phyloP scores from a whole-genome alignment of 2,329 filamentous ascomycete genomes.

The Thelonectria blattea region DNA sequence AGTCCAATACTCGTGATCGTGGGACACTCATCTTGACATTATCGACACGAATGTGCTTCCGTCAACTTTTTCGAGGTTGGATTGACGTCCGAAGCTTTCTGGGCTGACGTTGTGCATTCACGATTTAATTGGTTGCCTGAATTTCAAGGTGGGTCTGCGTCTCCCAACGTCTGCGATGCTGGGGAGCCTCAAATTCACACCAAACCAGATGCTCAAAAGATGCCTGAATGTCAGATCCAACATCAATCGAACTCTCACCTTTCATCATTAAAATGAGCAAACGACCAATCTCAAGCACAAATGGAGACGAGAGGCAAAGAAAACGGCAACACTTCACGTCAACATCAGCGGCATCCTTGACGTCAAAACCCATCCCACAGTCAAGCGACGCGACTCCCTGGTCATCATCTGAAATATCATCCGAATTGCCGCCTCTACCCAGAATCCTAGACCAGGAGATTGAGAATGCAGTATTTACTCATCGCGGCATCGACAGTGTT shows the following conservation, averaged over 20 bases:
- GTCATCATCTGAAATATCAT: constrained; percentile 56
- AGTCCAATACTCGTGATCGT: constrained; percentile 68
- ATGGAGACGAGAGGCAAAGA: constrained; percentile 15
- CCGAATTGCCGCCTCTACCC: constrained; percentile 63
- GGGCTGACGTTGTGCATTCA: constrained; percentile 25
- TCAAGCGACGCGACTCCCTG: constrained; percentile 46
- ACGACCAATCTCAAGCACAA: constrained; percentile 14
- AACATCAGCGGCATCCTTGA: constrained; percentile 1
- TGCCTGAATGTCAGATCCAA: not conserved
- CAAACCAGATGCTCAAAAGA: not conserved
- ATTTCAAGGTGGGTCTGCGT: constrained; percentile 7
- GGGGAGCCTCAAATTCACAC: constrained; percentile 14
- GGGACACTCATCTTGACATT: constrained; percentile 65
- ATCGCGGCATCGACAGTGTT: constrained; percentile 54
- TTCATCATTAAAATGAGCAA: constrained; percentile 23
- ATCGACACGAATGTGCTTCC: constrained; percentile 30
- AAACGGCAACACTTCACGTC: constrained; percentile 29
- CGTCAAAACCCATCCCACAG: constrained; percentile 22
- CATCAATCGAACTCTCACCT: not conserved
- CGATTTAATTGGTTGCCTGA: constrained; percentile 29
- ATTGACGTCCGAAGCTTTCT: constrained; percentile 36
- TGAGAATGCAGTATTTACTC: constrained; percentile 70
- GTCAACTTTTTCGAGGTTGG: constrained; percentile 39
- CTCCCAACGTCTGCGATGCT: not conserved
- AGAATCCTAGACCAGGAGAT: constrained; percentile 64